A percentile compares a stretch with the other conserved stretches of the same genome.
These are phyloP conservation scores for Phyllostachys edulis DNA, from an alignment of 176 grass and related monocot genomes.

Conservation along the genomic window DNA sequence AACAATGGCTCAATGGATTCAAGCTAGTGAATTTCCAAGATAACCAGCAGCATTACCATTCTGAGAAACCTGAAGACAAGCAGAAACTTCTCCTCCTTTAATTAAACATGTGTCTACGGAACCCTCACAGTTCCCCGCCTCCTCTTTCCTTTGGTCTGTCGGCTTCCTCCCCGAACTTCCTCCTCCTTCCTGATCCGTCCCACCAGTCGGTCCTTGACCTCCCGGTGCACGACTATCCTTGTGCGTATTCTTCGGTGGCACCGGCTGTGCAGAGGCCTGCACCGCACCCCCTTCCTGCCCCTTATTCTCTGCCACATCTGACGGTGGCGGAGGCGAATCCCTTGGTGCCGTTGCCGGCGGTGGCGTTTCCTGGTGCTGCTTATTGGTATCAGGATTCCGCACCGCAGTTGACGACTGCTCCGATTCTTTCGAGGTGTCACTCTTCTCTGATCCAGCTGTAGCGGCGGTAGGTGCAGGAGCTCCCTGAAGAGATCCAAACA, in stretches of 20 bases:
- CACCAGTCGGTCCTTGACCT: neutral
- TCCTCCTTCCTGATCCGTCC: neutral
- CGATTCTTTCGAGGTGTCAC: neutral
- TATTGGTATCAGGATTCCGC: slow-evolving; percentile 4
- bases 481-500: slow-evolving; percentile 33
- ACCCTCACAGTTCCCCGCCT: slow-evolving; percentile 15
- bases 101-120: neutral
- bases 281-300: neutral
- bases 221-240: neutral
- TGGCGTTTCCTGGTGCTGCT: neutral
- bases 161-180: neutral
- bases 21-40: neutral
- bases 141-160: neutral
- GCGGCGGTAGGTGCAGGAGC: slow-evolving; percentile 3
- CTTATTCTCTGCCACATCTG: slow-evolving; percentile 7
- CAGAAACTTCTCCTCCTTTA: neutral
- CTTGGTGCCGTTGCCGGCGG: neutral
- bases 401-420: slow-evolving; percentile 1
- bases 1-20: neutral
- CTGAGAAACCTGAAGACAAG: slow-evolving; percentile 40
- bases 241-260: neutral
- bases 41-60: slow-evolving; percentile 31
- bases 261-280: neutral
- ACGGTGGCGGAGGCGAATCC: neutral
- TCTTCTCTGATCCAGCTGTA: slow-evolving; percentile 26